A percentile compares a stretch with the other conserved stretches of the same genome.
Conservation (phyloP, 192 early-diverging fungal genomes). For the Podila epigama region DNA sequence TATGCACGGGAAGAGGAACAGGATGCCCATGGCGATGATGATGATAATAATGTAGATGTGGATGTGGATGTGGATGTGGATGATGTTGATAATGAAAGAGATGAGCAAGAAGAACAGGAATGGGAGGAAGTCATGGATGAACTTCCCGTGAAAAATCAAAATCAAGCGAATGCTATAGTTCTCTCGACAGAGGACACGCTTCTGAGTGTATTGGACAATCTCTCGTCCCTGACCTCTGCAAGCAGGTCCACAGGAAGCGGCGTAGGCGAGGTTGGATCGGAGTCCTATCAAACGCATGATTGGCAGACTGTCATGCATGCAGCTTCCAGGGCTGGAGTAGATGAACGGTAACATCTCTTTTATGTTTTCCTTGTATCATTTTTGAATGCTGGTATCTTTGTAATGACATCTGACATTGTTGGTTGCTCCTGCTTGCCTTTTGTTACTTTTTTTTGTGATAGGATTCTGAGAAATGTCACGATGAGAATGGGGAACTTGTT, state of each 20-base stretch:
- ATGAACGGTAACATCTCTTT: conserved; percentile 20
- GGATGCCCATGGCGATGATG: too few species aligned
- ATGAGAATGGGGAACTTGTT: conserved; percentile 21
- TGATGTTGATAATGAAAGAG: too few species aligned
- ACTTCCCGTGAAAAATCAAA: conserved; percentile 11
- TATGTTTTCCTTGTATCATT: background rate
- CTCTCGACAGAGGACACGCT: conserved; percentile 34
- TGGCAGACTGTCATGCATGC: conserved; percentile 44
- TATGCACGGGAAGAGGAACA: too few species aligned
- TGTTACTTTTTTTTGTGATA: background rate
- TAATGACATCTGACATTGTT: background rate
- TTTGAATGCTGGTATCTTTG: background rate
- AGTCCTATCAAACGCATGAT: conserved; percentile 13
- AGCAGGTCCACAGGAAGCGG: conserved; percentile 8
- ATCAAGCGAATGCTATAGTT: conserved; percentile 9
- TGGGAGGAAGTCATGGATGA: conserved; percentile 18
- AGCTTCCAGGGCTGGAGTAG: conserved; percentile 24
- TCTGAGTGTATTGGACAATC: conserved; percentile 8
- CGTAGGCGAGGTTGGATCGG: conserved; percentile 6
- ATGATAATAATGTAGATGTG: too few species aligned
- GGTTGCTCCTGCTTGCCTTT: background rate
- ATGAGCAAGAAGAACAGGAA: background rate
- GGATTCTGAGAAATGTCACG: conserved; percentile 31
- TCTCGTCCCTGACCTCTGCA: conserved; percentile 23
- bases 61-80: too few species aligned